Evolutionary conservation across 805 yeast genomes (phyloP).

Genomic region (Hanseniaspora guilliermondii): DNA sequence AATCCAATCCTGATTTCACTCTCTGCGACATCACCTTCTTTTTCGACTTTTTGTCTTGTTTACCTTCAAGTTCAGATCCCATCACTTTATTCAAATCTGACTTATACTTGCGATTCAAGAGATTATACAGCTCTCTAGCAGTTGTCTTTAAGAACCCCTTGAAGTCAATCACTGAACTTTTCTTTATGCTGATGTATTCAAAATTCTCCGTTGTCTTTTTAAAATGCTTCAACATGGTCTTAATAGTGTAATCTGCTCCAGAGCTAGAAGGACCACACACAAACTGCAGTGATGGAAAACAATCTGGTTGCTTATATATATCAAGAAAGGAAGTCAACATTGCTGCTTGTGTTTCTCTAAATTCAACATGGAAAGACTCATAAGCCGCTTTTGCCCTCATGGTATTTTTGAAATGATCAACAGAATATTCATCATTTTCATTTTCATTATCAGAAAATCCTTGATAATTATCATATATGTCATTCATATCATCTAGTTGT

Average conservation of each 20-base stretch:
- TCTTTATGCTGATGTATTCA: constrained; percentile 3
- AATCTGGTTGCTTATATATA: background rate
- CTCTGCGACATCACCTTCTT: background rate
- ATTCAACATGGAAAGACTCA: background rate
- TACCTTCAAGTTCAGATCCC: background rate
- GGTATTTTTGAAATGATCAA: background rate
- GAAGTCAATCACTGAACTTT: constrained; percentile 5
- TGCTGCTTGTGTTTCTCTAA: background rate
- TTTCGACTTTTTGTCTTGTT: background rate
- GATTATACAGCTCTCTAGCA: background rate
- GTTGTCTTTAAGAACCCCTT: constrained; percentile 7
- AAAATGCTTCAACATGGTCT: background rate
- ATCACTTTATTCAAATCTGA: background rate
- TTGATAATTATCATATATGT: background rate
- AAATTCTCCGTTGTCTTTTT: background rate
- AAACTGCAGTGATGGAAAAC: constrained; percentile 3
- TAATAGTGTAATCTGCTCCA: constrained; percentile 5
- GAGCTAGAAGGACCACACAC: background rate
- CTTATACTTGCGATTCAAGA: background rate
- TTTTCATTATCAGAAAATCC: background rate
- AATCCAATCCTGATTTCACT: constrained; percentile 10
- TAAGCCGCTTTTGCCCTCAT: background rate
- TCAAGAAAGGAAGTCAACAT: constrained; percentile 4
- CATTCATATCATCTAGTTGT: background rate
- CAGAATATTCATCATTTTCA: background rate